Base-by-base conservation (phyloP, 495 filamentous ascomycete genomes). In the Podospora comata region DNA sequence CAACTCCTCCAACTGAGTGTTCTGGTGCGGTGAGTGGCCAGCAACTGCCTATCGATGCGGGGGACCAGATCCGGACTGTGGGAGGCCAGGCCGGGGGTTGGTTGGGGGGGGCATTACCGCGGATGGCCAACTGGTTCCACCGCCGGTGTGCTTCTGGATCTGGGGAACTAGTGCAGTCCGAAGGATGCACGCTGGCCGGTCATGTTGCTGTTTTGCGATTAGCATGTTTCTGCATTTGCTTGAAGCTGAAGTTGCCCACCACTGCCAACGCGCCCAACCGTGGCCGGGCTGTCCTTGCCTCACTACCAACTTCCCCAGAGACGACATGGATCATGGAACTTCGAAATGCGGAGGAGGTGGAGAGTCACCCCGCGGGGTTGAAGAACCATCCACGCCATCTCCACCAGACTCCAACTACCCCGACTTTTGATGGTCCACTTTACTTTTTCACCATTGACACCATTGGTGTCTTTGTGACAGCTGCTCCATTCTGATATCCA, bases 181-280 rank as follows among this genome's bases (percentile, higher is more conserved):
- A 32, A 32, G 59, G 23, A 61, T 61, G 23, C 59, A 34, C 20
- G n/a, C 30, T 44, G 18, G 16, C 18, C 68, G 68, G 68, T 55
- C 55, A 55, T 70, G 65, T 64, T 70, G 20, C 68, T 62, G 48
- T 6, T 70, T 70, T 70, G 54, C 65, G 68, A 18, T 57, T 65
- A 64, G 68, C 65, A 66, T 23, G 23, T 23, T 23, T 23, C 23
- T 23, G 23, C 23, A 23, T 23, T 23, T 23, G 55, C 6, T n/a
- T 7, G 55, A 20, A 26, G n/a, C 23, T 58, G 55, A 19, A 18
- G 55, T 23, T 58, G 23, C 55, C 18, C 13, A 7, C n/a, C n/a
- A 58, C 9, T 16, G 39, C 39, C 39, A 48, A 48, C 39, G 39
- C 13, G 39, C 39, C 13, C 39, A 16, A 48, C 39, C 5, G 3